phyloP scores from a whole-genome alignment of 805 yeast genomes.

The Wickerhamiella slavikovae region DNA sequence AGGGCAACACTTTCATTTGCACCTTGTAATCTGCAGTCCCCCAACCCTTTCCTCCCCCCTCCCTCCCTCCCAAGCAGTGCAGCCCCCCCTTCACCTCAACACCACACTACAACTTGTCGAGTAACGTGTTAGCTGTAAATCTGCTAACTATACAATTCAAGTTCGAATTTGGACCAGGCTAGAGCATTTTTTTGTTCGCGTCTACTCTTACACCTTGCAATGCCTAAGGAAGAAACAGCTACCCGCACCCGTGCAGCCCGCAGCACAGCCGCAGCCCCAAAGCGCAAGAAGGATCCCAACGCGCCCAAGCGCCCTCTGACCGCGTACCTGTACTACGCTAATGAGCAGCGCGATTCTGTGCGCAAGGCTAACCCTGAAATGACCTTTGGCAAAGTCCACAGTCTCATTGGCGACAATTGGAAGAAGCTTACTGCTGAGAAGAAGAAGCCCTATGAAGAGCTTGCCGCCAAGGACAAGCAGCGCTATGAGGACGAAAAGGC shows the following conservation, averaged over 20 bases:
- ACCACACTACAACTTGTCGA: no score
- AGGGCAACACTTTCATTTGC: no score
- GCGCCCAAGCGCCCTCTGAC: constrained; percentile 98
- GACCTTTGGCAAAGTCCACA: constrained; percentile 84
- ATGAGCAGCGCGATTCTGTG: constrained; percentile 89
- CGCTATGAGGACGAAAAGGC: constrained; percentile 95
- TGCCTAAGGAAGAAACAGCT: constrained; percentile 10
- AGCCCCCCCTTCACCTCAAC: no score
- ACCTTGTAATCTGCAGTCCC: no score
- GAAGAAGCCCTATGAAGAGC: constrained; percentile 74
- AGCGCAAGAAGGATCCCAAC: constrained; percentile 31
- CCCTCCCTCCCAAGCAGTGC: no score
- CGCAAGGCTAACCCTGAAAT: constrained; percentile 94
- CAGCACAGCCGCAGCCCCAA: constrained; percentile 6
- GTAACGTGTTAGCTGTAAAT: no score
- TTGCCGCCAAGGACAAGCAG: constrained; percentile 92
- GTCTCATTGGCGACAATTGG: constrained; percentile 90
- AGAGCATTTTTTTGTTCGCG: no score
- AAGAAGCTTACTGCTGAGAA: constrained; percentile 68
- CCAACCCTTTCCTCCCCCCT: no score
- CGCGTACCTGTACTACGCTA: constrained; percentile 98
- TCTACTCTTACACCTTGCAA: constrained; percentile 1
- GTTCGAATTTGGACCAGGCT: no score
- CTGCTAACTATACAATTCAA: no score
- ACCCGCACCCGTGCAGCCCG: constrained; percentile 7